Conservation (phyloP, 805 yeast species). For the Saccharomycopsis sp. region DNA sequence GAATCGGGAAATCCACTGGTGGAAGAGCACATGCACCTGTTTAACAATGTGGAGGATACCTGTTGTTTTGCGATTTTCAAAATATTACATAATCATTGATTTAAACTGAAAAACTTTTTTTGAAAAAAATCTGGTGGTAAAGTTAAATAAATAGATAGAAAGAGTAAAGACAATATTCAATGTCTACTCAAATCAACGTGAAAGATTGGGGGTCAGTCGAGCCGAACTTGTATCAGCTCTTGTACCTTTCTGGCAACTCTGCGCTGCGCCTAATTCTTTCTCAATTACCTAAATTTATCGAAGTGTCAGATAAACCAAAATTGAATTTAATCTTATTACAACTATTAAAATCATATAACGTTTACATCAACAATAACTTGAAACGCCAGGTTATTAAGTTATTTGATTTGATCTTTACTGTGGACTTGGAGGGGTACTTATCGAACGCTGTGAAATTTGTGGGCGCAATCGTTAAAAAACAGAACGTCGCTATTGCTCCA, state of each 20-base stretch:
- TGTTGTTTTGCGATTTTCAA: too few species aligned
- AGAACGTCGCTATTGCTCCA: constrained; percentile 6
- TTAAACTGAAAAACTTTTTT: too few species aligned
- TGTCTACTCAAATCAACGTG: too few species aligned
- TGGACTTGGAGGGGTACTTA: background rate
- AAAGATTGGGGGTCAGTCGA: constrained; percentile 4
- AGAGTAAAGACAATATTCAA: too few species aligned
- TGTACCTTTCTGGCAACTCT: constrained; percentile 1
- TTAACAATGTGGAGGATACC: too few species aligned
- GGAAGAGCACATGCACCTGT: too few species aligned
- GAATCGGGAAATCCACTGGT: too few species aligned
- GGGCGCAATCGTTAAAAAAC: background rate
- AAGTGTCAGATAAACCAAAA: constrained; percentile 14
- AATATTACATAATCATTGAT: too few species aligned
- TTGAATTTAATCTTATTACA: background rate
- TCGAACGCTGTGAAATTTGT: constrained; percentile 3
- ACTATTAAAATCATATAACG: constrained; percentile 12
- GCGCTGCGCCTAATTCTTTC: background rate
- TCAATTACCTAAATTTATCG: constrained; percentile 16
- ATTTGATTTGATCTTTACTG: constrained; percentile 4
- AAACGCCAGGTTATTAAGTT: constrained; percentile 3
- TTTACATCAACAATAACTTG: background rate
- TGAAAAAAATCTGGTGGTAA: too few species aligned
- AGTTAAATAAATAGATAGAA: too few species aligned
- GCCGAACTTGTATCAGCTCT: constrained; percentile 4